phyloP scores from a whole-genome alignment of 208 protist genomes.

The Plasmodiophora brassicae region DNA sequence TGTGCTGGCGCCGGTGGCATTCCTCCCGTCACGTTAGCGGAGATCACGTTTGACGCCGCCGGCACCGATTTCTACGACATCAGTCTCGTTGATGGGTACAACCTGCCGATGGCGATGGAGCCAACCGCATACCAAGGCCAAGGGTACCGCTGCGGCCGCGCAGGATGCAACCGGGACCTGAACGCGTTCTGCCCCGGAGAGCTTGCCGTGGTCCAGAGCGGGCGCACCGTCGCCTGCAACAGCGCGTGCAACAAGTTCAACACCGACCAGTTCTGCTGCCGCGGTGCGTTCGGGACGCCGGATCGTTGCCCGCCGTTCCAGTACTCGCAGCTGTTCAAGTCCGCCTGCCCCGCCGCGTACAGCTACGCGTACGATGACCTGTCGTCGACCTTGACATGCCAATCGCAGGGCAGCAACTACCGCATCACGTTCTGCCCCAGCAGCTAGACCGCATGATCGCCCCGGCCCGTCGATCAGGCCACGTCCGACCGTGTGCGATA shows the following conservation, averaged over 20 bases:
- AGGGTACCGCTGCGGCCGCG: neutral
- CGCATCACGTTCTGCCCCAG: neutral
- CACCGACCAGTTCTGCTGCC: slow-evolving; percentile 7
- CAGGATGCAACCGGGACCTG: slow-evolving; percentile 15
- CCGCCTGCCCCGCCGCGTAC: neutral
- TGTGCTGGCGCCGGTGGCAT: neutral
- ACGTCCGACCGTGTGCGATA: too few species aligned
- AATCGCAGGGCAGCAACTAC: neutral
- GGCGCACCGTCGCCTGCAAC: neutral
- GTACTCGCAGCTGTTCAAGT: slow-evolving; percentile 6
- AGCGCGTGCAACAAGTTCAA: neutral
- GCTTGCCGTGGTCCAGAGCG: neutral
- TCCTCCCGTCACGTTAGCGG: neutral
- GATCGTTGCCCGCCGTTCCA: neutral
- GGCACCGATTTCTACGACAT: slow-evolving; percentile 30
- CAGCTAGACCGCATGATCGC: too few species aligned
- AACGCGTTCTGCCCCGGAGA: neutral
- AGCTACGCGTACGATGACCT: slow-evolving; percentile 15
- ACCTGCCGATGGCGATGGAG: slow-evolving; percentile 10
- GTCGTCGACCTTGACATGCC: neutral
- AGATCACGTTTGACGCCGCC: slow-evolving; percentile 10
- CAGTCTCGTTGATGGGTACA: slow-evolving; percentile 11
- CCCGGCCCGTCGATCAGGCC: too few species aligned
- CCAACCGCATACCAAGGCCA: neutral
- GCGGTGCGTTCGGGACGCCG: neutral